A percentile compares a stretch with the other conserved stretches of the same genome.
These are phyloP conservation scores for Populus euphratica DNA, from an alignment of 345 rosid species.

Conservation along the genomic window DNA sequence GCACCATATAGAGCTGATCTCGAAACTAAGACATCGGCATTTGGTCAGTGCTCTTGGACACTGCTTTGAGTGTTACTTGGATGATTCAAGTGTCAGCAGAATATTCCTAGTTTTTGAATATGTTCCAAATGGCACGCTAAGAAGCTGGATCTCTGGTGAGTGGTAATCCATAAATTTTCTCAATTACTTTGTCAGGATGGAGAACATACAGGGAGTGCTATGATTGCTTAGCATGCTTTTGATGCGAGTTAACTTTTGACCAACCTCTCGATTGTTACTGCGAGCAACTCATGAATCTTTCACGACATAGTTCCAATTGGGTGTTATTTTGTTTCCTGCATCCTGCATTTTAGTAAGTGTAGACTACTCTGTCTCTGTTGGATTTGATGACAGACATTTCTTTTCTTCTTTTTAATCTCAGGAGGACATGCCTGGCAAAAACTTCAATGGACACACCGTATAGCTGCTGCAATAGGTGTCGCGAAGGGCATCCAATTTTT, in stretches of 20 bases:
- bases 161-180: conserved; percentile 40
- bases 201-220: neutral
- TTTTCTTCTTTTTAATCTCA: conserved; percentile 19
- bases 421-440: conserved; percentile 41
- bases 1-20: conserved; percentile 81
- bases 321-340: neutral
- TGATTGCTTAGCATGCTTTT: neutral
- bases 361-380: neutral
- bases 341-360: neutral
- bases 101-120: conserved; percentile 81
- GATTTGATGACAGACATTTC: conserved; percentile 6
- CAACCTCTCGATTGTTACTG: neutral
- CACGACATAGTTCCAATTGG: neutral
- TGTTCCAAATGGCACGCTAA: conserved; percentile 77
- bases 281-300: neutral
- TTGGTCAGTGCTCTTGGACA: conserved; percentile 89
- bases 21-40: conserved; percentile 82
- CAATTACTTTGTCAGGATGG: neutral
- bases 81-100: conserved; percentile 92
- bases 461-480: conserved; percentile 76
- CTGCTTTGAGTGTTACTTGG: conserved; percentile 89
- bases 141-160: conserved; percentile 93
- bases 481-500: conserved; percentile 86
- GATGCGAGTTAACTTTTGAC: neutral
- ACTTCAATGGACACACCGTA: conserved; percentile 78